phyloP scores from a whole-genome alignment of 768 basidiomycete genomes.

The Phaffia australis region DNA sequence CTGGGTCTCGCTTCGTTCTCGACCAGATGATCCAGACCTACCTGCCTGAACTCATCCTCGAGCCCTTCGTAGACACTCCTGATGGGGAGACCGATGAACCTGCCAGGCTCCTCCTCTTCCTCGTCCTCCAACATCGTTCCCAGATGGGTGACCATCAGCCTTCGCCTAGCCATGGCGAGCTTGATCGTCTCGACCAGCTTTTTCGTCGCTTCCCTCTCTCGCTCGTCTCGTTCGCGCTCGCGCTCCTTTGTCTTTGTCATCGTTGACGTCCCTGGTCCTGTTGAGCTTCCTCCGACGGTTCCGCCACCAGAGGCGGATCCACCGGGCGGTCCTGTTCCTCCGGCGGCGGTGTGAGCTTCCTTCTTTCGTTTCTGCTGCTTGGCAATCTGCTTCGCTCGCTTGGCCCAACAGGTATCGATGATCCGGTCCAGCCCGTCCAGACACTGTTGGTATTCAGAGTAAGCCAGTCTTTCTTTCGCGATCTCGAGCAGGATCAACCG shows the following conservation, averaged over 20 bases:
- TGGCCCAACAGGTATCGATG: constrained; percentile 60
- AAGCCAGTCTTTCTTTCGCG: constrained; percentile 76
- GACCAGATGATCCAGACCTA: too few species aligned
- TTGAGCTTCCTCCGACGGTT: constrained; percentile 21
- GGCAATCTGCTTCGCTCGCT: constrained; percentile 53
- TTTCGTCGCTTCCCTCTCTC: constrained; percentile 36
- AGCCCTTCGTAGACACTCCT: constrained; percentile 50
- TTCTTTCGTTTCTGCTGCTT: constrained; percentile 58
- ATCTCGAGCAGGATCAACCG: constrained; percentile 59
- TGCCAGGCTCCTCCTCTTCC: constrained; percentile 53
- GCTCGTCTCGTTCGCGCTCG: constrained; percentile 31
- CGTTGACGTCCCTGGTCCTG: constrained; percentile 35
- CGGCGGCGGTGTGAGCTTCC: constrained; percentile 46
- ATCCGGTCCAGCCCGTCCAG: constrained; percentile 80
- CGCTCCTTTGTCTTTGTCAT: constrained; percentile 31
- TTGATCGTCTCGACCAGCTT: constrained; percentile 47
- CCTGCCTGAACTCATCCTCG: neutral
- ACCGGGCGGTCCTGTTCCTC: constrained; percentile 29
- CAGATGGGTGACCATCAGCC: constrained; percentile 66
- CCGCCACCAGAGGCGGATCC: constrained; percentile 30
- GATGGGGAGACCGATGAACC: constrained; percentile 66
- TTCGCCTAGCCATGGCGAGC: constrained; percentile 57
- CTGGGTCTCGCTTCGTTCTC: too few species aligned
- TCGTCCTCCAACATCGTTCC: constrained; percentile 65
- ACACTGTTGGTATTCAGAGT: constrained; percentile 77